Base-by-base conservation (phyloP, 2,329 filamentous ascomycete genomes). In the Beauveria sp. region DNA sequence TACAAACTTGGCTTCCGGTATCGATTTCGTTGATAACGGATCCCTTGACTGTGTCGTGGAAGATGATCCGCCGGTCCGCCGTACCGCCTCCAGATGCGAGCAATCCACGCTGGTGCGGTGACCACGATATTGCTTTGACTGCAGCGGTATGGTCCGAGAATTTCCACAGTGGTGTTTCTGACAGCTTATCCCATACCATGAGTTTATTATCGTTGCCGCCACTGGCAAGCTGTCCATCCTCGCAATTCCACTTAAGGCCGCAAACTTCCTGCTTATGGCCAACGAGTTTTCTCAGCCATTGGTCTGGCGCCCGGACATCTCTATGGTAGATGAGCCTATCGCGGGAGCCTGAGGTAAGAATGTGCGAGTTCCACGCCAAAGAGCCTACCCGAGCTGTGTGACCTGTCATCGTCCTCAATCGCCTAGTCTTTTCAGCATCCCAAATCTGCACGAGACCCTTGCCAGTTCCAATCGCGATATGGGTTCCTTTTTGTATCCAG, bases 241-340 rank as follows among this genome's bases (percentile, higher is more conserved):
- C 93, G 62, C 90, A 90, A 69, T 99, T 99, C 95, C 95, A 99
- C 69, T 93, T 93, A 56, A 99, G 78, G 9, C 95, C 95, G 71
- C 95, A 99, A 14, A 99, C 91, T 76, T 99, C 95, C 76, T 99
- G 95, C 74, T 98, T 99, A 75, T 99, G 95, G 8, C 95, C 95
- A 8, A 91, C 87, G 4, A 99, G 81, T 70, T 92, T 93, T 62
- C 88, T 85, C 40, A 96, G 78, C 82, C 89, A 96, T 72, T 97
- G 95, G 65, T 96, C 91, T 0, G 93, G 91, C 43, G 90, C 90
- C 62, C 95, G 88, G 28, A 99, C 95, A 73, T 99, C 95, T 62
- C 95, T 90, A 72, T 99, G 95, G 69, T 95, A 96, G 64, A 99
- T 99, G 12, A 91, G 79, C 40, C 95, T 89, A 76, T 99, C 95